Conservation (phyloP, 2,329 filamentous ascomycete species). For the Paracoccidioides lutzii region DNA sequence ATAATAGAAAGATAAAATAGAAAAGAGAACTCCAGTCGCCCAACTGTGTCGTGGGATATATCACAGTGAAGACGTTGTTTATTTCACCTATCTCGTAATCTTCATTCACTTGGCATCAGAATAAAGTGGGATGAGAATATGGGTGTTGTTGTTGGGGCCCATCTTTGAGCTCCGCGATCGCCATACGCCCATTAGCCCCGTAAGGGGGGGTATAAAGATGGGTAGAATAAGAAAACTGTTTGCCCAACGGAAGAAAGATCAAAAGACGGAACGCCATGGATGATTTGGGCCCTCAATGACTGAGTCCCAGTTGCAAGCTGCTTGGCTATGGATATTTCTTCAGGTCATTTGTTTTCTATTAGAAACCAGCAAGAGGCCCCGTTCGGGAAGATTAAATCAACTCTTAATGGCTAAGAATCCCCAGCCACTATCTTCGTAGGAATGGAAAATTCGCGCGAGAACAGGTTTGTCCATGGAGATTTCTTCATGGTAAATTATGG, state of each 20-base stretch:
- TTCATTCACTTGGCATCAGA: constrained; percentile 1
- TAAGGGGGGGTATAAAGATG: not conserved
- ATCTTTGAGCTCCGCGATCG: not conserved
- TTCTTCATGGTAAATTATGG: constrained; percentile 4
- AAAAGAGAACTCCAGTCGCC: not conserved
- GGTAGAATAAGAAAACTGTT: not conserved
- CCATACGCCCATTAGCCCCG: not conserved
- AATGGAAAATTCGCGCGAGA: constrained; percentile 7
- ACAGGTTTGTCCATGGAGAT: constrained; percentile 8
- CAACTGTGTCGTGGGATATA: not conserved
- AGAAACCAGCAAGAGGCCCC: not conserved
- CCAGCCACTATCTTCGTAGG: constrained; percentile 6
- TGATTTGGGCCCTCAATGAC: not conserved
- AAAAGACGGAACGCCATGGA: not conserved
- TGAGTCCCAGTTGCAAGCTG: not conserved
- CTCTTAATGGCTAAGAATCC: constrained; percentile 8
- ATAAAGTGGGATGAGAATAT: not conserved
- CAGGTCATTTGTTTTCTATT: not conserved
- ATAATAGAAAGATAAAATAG: not conserved
- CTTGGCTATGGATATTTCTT: not conserved
- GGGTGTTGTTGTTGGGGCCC: not conserved
- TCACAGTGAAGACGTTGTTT: not conserved
- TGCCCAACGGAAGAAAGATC: not conserved
- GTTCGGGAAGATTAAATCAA: not conserved
- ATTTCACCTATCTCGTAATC: not conserved